A percentile compares a stretch with the other conserved stretches of the same genome.
These are phyloP conservation scores for Emergomyces orientalis DNA, from an alignment of 2,329 filamentous ascomycete species.

Conservation along the genomic window DNA sequence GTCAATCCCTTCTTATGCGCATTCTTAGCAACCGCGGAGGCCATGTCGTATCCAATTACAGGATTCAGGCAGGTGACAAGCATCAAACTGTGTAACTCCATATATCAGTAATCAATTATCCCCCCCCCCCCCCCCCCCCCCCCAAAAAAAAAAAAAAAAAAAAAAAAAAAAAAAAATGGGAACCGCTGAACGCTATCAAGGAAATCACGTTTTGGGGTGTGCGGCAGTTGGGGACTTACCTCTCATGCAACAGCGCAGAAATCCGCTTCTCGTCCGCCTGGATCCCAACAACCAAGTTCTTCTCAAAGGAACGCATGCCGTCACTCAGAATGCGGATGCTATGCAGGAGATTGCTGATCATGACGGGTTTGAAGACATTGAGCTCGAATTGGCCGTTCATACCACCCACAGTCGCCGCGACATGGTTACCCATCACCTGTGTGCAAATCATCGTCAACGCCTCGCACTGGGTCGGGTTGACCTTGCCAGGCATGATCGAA, in stretches of 20 bases:
- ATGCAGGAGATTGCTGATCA: conserved; percentile 93
- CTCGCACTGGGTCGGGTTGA: conserved; percentile 98
- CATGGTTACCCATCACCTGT: conserved; percentile 96
- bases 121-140: too few species aligned
- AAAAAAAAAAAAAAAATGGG: background rate
- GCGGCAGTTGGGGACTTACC: conserved; percentile 43
- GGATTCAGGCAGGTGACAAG: conserved; percentile 96
- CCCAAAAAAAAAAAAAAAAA: background rate
- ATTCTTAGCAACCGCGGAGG: conserved; percentile 94
- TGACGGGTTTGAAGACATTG: conserved; percentile 96
- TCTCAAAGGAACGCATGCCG: conserved; percentile 90
- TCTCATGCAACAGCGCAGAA: conserved; percentile 80
- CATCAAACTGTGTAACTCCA: conserved; percentile 60
- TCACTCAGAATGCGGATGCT: conserved; percentile 80
- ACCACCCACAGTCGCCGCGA: conserved; percentile 83
- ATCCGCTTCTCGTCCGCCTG: conserved; percentile 94
- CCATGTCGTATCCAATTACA: conserved; percentile 96
- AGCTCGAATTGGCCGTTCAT: conserved; percentile 98
- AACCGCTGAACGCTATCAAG: background rate
- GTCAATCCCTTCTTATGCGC: conserved; percentile 97
- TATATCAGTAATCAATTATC: background rate
- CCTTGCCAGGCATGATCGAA: conserved; percentile 98
- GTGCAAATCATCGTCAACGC: conserved; percentile 95
- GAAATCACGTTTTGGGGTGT: background rate
- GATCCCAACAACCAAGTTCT: conserved; percentile 79